phyloP scores from a whole-genome alignment of 75 land plant species.

The Picea glauca region DNA sequence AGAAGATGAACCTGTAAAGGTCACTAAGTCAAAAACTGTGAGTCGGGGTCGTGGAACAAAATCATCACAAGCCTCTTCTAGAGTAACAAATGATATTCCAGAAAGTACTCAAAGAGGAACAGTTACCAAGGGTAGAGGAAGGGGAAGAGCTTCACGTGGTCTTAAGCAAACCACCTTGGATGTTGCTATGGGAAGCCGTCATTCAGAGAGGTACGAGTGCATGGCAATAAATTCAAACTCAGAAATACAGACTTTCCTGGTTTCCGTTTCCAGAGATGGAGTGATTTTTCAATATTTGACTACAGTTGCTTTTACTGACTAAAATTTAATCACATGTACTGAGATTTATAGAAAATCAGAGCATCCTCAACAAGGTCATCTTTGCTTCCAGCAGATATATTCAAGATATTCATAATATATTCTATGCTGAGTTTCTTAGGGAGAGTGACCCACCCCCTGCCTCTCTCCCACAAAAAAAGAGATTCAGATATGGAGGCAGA shows the following conservation, averaged over 20 bases:
- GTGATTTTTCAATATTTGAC: neutral
- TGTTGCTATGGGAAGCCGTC: slow-evolving; percentile 41
- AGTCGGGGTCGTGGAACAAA: slow-evolving; percentile 29
- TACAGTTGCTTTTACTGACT: neutral
- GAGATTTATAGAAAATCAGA: neutral
- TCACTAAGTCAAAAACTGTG: slow-evolving; percentile 32
- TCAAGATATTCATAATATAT: neutral
- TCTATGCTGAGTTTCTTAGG: neutral
- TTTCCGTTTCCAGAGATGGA: neutral
- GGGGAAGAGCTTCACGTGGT: slow-evolving; percentile 40
- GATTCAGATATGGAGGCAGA: neutral
- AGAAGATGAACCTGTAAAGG: slow-evolving; percentile 48
- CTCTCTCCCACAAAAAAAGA: neutral
- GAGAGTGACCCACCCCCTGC: neutral
- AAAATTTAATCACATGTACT: neutral
- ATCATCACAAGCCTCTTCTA: slow-evolving; percentile 23
- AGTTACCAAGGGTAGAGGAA: slow-evolving; percentile 55
- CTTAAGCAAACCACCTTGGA: slow-evolving; percentile 87
- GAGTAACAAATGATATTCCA: slow-evolving; percentile 33
- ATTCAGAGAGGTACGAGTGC: slow-evolving; percentile 47
- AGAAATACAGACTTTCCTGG: neutral
- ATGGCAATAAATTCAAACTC: neutral
- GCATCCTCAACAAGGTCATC: neutral
- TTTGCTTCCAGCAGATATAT: neutral
- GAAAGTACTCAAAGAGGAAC: slow-evolving; percentile 39